Evolutionary conservation across 2,329 filamentous ascomycete genomes (phyloP), one percentile per base, ranked within the genome.

Genomic region (Arthroderma sp.): DNA sequence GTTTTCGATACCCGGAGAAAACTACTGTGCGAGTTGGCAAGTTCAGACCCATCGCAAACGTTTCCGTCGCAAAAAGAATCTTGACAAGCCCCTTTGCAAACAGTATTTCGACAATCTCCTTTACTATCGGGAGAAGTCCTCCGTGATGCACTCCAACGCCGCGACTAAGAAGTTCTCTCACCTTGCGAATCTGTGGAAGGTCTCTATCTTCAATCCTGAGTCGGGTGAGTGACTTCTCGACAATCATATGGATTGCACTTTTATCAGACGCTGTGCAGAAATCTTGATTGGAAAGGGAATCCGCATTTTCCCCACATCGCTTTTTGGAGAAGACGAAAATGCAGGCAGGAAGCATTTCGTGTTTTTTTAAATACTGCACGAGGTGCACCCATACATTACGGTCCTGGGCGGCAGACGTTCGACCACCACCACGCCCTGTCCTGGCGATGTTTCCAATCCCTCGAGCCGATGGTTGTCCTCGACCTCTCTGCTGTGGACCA

Each of bases 291-390:
- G 88, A 91, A 21, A 98, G 77, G 0, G 93, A 91, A 68, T 96
- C 89, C 0, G 93, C 93, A 69, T 97, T 98, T 68, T 97, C 90
- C 71, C 98, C 93, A 66, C 93, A 97, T 55, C 93, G 80, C 72
- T 93, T 95, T 75, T 97, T 98, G 2, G 93, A 98, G 72, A 98
- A 98, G 57, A 98, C 91, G 68, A 98, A 98, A 63, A 98, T 95
- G 70, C 91, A 97, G 7, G 87, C 89, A 0, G 93, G 93, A 2
- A 98, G 80, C 2, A 98, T 78, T 53, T 83, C 88, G 55, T 90
- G 83, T 70, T 95, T 95, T 65, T 85, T 88, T 56, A 98, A 78
- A 71, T 88, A 90, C 66, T 95, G 88, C 2, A 98, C 90, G 39
- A 98, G 80, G 67, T 96, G 88, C 37, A 97, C 91, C 93, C 93